Conservation (phyloP, 2,329 filamentous ascomycete genomes). For the Coniochaeta sp. region DNA sequence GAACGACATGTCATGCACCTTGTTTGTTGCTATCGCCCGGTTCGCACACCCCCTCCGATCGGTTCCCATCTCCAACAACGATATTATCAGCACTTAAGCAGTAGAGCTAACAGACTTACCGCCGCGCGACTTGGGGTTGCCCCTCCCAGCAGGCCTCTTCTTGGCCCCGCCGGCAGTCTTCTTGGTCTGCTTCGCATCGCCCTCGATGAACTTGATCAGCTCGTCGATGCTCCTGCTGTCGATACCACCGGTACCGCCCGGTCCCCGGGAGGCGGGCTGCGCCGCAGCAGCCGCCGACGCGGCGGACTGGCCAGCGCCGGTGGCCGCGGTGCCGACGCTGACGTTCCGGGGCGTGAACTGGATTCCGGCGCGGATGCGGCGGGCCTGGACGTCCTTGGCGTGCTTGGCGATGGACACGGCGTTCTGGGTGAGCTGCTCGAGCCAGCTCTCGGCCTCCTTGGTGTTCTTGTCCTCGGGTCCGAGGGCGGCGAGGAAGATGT, state of each 20-base stretch:
- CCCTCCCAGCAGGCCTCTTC: conserved; percentile 50
- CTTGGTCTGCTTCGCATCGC: conserved; percentile 47
- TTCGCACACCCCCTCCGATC: background rate
- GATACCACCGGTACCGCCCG: conserved; percentile 35
- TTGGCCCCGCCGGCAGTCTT: conserved; percentile 21
- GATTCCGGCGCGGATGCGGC: conserved; percentile 63
- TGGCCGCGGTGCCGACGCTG: conserved; percentile 44
- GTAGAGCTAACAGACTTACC: conserved; percentile 12
- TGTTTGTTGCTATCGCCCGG: background rate
- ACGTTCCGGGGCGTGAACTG: conserved; percentile 59
- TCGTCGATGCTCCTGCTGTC: conserved; percentile 88
- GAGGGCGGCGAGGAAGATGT: conserved; percentile 83
- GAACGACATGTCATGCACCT: background rate
- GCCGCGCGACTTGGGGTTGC: conserved; percentile 50
- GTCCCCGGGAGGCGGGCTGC: too few species aligned
- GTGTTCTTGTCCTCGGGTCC: conserved; percentile 93
- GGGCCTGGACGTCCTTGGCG: conserved; percentile 75
- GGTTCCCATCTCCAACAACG: background rate
- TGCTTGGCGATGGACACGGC: conserved; percentile 93
- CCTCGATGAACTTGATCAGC: conserved; percentile 90
- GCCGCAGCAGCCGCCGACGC: conserved; percentile 23
- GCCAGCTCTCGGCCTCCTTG: conserved; percentile 94
- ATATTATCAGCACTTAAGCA: background rate
- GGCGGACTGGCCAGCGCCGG: conserved; percentile 25
- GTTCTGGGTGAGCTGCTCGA: conserved; percentile 92